Conservation (phyloP, 208 protist genomes). For the Trypanosoma vivax region DNA sequence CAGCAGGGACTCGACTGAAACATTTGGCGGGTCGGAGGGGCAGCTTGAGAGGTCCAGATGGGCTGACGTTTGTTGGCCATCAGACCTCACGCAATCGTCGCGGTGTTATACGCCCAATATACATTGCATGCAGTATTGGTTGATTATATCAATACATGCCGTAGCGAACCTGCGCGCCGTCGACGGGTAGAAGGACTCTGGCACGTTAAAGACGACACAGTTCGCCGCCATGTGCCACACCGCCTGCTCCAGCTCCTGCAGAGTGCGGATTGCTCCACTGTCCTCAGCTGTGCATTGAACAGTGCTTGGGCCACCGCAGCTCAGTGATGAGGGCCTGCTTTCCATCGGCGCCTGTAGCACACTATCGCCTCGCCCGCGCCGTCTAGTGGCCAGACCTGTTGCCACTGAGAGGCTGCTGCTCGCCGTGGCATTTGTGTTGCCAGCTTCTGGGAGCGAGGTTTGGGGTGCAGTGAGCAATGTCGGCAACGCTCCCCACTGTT, state of each 20-base stretch:
- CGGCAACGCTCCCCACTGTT: background rate
- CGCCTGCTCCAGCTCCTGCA: conserved; percentile 63
- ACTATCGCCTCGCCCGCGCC: background rate
- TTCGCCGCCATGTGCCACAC: conserved; percentile 79
- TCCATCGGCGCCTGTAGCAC: too few species aligned
- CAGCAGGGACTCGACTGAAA: too few species aligned
- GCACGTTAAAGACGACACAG: conserved; percentile 81
- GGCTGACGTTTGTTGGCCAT: too few species aligned
- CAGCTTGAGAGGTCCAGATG: too few species aligned
- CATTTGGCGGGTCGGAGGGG: too few species aligned
- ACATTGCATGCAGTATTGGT: conserved; percentile 56
- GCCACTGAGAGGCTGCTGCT: background rate
- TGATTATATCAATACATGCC: conserved; percentile 45
- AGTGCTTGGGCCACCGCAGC: too few species aligned
- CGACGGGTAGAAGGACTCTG: conserved; percentile 63
- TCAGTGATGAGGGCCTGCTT: too few species aligned
- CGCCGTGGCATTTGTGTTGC: conserved; percentile 7
- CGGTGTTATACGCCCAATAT: background rate
- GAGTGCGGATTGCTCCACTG: conserved; percentile 19
- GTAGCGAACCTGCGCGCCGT: conserved; percentile 54
- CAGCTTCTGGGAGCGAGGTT: conserved; percentile 4
- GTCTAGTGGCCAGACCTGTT: background rate
- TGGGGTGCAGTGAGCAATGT: too few species aligned
- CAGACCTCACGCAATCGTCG: background rate
- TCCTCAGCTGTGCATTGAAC: conserved; percentile 1